Evolutionary conservation across 2,329 filamentous ascomycete species (phyloP), one percentile per base, ranked within the genome.

Genomic region (Ophiostoma perfectum): DNA sequence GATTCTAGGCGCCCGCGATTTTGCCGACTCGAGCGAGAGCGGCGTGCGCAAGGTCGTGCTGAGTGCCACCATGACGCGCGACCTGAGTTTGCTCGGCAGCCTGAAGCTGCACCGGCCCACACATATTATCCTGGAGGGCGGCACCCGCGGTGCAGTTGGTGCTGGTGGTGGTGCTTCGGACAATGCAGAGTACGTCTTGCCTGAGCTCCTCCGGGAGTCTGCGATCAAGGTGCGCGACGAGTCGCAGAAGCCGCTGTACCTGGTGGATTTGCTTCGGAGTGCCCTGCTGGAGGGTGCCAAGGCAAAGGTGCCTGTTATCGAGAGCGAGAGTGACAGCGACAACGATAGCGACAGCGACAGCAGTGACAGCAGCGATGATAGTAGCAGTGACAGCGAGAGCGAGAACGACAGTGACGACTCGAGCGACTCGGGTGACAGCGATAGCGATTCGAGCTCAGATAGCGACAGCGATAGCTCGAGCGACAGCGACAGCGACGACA

Each of bases 11-110:
- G 79, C 81, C 2, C 80, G 85, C 64, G 83, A 86, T 72, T 83
- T 84, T 71, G 81, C 81, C 36, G 81, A 84, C 65, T 81, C 82
- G 67, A 81, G 82, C 67, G 78, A 82, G 58, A 80, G 78, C 5
- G 83, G 82, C 16, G 81, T 95, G 3, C 87, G 88, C 66, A 98
- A 97, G 78, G 83, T 97, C 18, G 85, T 98, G 66, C 83, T 97
- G 3, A 97, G 92, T 76, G 95, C 94, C 5, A 97, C 94, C 0
- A 92, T 98, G 87, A 96, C 93, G 1, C 85, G 88, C 69, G 93
- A 98, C 75, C 81, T 97, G 64, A 91, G 90, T 47, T 88, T 95
- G 70, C 80, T 98, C 27, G 89, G 86, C 68, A 88, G 87, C 0
- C 78, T 98, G 49, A 89, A 85, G 70, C 81, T 98, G 42, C 82